These are phyloP conservation scores for Obelidium mucronatum DNA, from an alignment of 192 early-diverging fungal genomes.

Conservation along the genomic window DNA sequence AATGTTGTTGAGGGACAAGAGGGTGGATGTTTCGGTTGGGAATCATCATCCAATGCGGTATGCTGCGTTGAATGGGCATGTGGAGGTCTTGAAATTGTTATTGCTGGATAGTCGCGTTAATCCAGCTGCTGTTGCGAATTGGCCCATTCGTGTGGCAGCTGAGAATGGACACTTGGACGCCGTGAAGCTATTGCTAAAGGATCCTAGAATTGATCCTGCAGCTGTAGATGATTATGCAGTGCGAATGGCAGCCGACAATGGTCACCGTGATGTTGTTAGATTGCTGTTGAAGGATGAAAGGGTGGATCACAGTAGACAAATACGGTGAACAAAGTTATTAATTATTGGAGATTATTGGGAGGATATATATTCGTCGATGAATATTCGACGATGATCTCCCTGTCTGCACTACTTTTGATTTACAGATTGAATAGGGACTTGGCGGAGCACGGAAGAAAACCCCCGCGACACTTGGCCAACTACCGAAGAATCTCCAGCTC, in stretches of 20 bases:
- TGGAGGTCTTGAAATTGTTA: conserved; percentile 11
- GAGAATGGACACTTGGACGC: background rate
- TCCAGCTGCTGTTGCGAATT: background rate
- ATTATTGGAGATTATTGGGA: too few relatives aligned
- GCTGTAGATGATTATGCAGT: background rate
- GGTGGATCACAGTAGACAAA: too few relatives aligned
- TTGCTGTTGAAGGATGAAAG: background rate
- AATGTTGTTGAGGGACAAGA: background rate
- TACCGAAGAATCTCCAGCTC: too few relatives aligned
- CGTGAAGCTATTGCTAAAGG: conserved; percentile 1
- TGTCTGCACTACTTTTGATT: too few relatives aligned
- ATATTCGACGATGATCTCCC: too few relatives aligned
- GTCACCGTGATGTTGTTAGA: background rate
- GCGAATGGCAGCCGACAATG: background rate
- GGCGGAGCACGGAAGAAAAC: too few relatives aligned
- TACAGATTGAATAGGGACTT: too few relatives aligned
- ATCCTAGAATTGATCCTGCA: background rate
- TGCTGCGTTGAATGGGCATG: background rate
- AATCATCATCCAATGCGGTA: background rate
- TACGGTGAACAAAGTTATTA: too few relatives aligned
- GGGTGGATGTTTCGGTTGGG: background rate
- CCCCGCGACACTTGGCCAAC: too few relatives aligned
- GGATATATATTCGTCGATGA: too few relatives aligned
- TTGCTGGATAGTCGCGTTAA: conserved; percentile 8
- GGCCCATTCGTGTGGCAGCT: background rate